These are phyloP conservation scores for Goniomonas avonlea DNA, from an alignment of 78 protist species.

Conservation along the genomic window DNA sequence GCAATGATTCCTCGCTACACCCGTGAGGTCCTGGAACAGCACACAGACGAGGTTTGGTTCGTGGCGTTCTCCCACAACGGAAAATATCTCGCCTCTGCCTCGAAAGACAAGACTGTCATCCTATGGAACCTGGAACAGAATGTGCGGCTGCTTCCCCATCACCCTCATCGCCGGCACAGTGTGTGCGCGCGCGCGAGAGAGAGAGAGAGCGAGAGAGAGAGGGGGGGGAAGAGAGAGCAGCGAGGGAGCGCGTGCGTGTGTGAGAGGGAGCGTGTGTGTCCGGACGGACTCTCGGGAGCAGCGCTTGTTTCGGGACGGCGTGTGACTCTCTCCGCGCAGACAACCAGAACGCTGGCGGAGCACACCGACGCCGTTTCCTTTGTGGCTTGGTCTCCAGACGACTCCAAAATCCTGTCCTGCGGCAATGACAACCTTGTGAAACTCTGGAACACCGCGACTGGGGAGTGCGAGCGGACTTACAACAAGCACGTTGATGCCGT, in stretches of 20 bases:
- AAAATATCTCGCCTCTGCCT: slow-evolving; percentile 56
- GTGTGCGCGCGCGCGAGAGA: too few relatives aligned
- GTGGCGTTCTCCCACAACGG: slow-evolving; percentile 62
- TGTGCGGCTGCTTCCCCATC: not conserved
- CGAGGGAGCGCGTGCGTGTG: not conserved
- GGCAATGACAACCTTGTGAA: slow-evolving; percentile 14
- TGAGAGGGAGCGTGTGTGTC: not conserved
- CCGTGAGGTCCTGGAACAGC: slow-evolving; percentile 35
- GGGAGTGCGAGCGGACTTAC: slow-evolving; percentile 19
- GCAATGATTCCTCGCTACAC: slow-evolving; percentile 2
- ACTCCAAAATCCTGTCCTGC: slow-evolving; percentile 31
- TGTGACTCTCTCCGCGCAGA: not conserved
- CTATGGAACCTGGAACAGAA: slow-evolving; percentile 50
- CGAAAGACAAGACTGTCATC: slow-evolving; percentile 50
- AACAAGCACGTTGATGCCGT: slow-evolving; percentile 54
- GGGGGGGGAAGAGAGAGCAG: too few relatives aligned
- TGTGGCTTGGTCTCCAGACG: slow-evolving; percentile 29
- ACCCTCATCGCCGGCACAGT: not conserved
- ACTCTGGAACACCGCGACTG: slow-evolving; percentile 30
- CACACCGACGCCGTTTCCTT: not conserved
- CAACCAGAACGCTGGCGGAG: not conserved
- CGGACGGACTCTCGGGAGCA: not conserved
- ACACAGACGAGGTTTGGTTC: slow-evolving; percentile 73
- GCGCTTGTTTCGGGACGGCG: not conserved
- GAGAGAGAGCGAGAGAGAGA: too few relatives aligned